Conservation (phyloP, 805 yeast species). For the Starmerella roubikii region DNA sequence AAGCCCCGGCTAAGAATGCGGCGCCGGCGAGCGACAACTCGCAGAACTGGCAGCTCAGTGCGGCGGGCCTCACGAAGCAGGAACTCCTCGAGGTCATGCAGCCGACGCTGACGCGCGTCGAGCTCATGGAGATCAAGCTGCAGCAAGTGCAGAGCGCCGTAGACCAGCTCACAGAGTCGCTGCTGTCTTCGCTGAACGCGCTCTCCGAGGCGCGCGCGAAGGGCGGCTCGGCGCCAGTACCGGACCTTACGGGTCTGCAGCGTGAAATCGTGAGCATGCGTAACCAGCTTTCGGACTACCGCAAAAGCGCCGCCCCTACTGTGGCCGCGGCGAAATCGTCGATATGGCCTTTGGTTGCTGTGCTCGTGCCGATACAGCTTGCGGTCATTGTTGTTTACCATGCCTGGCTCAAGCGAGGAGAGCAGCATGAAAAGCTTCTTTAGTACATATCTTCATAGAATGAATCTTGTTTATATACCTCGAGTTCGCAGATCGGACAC, state of each 20-base stretch:
- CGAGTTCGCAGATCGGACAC: too few relatives aligned
- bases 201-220: conserved; percentile 1
- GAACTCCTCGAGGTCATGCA: conserved; percentile 1
- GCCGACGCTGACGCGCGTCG: conserved; percentile 4
- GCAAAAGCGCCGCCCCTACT: not conserved
- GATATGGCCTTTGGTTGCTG: not conserved
- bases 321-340: not conserved
- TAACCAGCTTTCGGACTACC: conserved; percentile 10
- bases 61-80: not conserved
- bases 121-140: conserved; percentile 6
- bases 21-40: not conserved
- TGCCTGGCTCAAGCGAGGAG: conserved; percentile 3
- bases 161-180: conserved; percentile 12
- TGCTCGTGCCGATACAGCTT: conserved; percentile 8
- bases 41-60: not conserved
- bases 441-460: too few relatives aligned
- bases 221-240: not conserved
- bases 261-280: conserved; percentile 8
- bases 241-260: conserved; percentile 1
- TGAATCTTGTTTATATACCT: too few relatives aligned
- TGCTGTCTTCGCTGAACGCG: conserved; percentile 8
- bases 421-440: conserved; percentile 11
- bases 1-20: not conserved
- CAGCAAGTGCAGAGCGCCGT: conserved; percentile 9
- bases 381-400: conserved; percentile 3